Conservation (phyloP, 2,329 filamentous ascomycete species). For the Fusarium sp. region DNA sequence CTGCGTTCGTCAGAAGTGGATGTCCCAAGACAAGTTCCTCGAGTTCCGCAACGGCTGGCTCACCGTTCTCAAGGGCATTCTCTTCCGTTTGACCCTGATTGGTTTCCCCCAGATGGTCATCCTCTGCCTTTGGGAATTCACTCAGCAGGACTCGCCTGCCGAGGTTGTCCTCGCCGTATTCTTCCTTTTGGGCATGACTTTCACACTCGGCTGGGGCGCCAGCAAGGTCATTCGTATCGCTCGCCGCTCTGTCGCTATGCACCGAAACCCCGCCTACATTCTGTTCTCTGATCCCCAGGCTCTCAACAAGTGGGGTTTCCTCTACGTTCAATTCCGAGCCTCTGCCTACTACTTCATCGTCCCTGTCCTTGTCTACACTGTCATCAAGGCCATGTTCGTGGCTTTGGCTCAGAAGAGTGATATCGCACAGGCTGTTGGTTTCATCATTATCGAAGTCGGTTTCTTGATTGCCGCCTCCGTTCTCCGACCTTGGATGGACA, state of each 20-base stretch:
- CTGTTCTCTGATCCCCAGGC: conserved; percentile 94
- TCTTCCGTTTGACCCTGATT: conserved; percentile 90
- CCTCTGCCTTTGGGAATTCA: conserved; percentile 94
- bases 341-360: conserved; percentile 96
- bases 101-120: conserved; percentile 92
- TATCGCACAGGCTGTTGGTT: conserved; percentile 80
- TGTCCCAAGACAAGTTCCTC: conserved; percentile 86
- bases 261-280: conserved; percentile 97
- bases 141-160: conserved; percentile 83
- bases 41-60: conserved; percentile 97
- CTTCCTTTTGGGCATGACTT: conserved; percentile 84
- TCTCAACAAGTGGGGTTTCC: conserved; percentile 97
- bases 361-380: conserved; percentile 78
- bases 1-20: conserved; percentile 77
- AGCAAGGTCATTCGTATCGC: conserved; percentile 91
- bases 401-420: conserved; percentile 79
- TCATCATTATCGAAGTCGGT: conserved; percentile 83
- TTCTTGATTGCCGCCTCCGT: conserved; percentile 82
- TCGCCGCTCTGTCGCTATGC: conserved; percentile 86
- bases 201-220: conserved; percentile 84
- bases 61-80: conserved; percentile 90
- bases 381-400: conserved; percentile 92
- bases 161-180: conserved; percentile 89
- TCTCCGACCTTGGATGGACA: conserved; percentile 96
- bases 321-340: conserved; percentile 96